Conservation (phyloP, 805 yeast genomes). For the Metschnikowia kunwiensis region DNA sequence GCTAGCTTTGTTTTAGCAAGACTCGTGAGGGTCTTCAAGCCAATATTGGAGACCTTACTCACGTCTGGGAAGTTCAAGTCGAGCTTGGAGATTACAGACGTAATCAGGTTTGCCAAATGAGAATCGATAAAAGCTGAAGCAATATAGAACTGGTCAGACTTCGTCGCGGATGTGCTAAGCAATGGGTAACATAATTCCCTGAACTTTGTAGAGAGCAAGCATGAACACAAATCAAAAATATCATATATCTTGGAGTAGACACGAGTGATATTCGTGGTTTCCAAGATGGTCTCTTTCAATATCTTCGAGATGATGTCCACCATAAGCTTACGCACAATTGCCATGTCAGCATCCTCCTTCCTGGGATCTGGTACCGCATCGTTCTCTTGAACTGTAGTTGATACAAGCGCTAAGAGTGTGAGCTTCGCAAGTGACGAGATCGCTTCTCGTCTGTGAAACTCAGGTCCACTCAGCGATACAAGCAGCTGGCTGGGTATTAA, state of each 20-base stretch:
- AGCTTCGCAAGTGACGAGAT: slow-evolving; percentile 62
- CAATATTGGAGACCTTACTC: slow-evolving; percentile 53
- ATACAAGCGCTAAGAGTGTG: slow-evolving; percentile 59
- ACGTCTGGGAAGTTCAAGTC: slow-evolving; percentile 75
- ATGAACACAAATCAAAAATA: slow-evolving; percentile 47
- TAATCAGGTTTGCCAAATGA: slow-evolving; percentile 54
- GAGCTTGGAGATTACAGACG: slow-evolving; percentile 57
- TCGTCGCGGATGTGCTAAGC: slow-evolving; percentile 46
- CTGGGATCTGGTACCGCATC: slow-evolving; percentile 44
- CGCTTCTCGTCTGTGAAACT: slow-evolving; percentile 47
- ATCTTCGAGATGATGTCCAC: slow-evolving; percentile 65
- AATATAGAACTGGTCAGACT: slow-evolving; percentile 60
- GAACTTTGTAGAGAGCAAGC: slow-evolving; percentile 42
- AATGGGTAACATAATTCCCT: slow-evolving; percentile 43
- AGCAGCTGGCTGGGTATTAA: slow-evolving; percentile 56
- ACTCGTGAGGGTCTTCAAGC: slow-evolving; percentile 56
- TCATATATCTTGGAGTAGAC: slow-evolving; percentile 56
- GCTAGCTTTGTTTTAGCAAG: slow-evolving; percentile 56
- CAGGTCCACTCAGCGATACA: slow-evolving; percentile 35
- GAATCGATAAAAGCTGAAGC: slow-evolving; percentile 68
- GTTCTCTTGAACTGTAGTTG: slow-evolving; percentile 54
- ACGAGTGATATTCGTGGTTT: slow-evolving; percentile 34
- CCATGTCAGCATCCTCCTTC: slow-evolving; percentile 63
- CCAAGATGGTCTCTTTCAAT: slow-evolving; percentile 48
- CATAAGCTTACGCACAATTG: slow-evolving; percentile 69